phyloP scores from a whole-genome alignment of 805 yeast genomes.

The Nakazawaea ambrosiae region DNA sequence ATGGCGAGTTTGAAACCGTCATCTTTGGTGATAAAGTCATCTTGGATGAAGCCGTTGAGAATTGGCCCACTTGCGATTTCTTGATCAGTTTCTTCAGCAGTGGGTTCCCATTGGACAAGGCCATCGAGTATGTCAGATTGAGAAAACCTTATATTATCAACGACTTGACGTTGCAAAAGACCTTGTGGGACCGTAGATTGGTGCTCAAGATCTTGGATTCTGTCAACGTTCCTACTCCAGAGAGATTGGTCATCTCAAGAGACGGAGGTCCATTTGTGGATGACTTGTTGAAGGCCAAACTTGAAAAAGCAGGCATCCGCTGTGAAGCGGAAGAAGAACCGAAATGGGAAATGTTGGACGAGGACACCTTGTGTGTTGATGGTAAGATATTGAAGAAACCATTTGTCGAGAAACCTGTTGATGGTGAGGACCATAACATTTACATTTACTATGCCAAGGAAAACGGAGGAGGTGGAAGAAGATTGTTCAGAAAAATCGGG shows the following conservation, averaged over 20 bases:
- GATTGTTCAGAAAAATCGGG: conserved; percentile 91
- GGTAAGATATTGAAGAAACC: conserved; percentile 77
- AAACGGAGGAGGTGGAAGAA: conserved; percentile 96
- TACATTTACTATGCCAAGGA: conserved; percentile 82
- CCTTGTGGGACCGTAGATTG: conserved; percentile 94
- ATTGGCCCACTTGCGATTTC: conserved; percentile 99
- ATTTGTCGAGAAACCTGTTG: conserved; percentile 96
- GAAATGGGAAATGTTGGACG: conserved; percentile 81
- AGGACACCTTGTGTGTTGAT: conserved; percentile 71
- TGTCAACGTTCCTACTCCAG: conserved; percentile 85
- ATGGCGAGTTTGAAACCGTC: conserved; percentile 94
- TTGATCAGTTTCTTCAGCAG: conserved; percentile 88
- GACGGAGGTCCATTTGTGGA: conserved; percentile 95
- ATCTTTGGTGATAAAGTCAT: conserved; percentile 97
- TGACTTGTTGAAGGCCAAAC: conserved; percentile 51
- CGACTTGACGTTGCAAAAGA: conserved; percentile 85
- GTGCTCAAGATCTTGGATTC: conserved; percentile 75
- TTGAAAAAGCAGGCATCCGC: conserved; percentile 57
- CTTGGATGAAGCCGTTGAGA: conserved; percentile 84
- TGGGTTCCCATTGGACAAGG: conserved; percentile 95
- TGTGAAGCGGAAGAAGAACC: conserved; percentile 52
- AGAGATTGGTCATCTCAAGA: conserved; percentile 79
- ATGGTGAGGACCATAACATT: conserved; percentile 97
- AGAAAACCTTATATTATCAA: conserved; percentile 87
- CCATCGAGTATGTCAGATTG: conserved; percentile 80